Conservation (phyloP, 768 basidiomycete genomes). For the Naganishia vishniacii region DNA sequence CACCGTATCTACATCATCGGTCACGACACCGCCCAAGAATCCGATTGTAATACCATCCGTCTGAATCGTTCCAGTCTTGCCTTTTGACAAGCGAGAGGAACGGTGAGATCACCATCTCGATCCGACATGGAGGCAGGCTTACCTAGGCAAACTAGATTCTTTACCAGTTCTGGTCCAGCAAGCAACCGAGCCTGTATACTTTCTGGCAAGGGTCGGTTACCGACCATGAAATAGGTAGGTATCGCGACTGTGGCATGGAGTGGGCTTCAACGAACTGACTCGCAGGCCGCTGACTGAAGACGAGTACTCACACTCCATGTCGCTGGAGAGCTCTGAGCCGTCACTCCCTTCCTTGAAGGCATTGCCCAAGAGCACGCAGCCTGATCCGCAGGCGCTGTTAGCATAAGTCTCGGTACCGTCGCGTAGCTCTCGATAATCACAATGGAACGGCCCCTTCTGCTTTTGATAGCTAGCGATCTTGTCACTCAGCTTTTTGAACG, state of each 20-base stretch:
- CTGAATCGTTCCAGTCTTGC: conserved; percentile 70
- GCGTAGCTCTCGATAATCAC: too few relatives aligned
- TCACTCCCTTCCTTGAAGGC: conserved; percentile 61
- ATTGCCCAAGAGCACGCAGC: conserved; percentile 51
- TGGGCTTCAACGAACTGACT: neutral
- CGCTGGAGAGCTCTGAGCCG: conserved; percentile 51
- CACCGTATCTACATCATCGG: conserved; percentile 10
- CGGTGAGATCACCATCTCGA: neutral
- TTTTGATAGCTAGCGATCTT: conserved; percentile 79
- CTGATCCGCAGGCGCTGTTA: conserved; percentile 37
- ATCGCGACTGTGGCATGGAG: conserved; percentile 59
- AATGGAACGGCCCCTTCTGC: conserved; percentile 89
- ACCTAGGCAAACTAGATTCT: conserved; percentile 82
- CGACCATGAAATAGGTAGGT: conserved; percentile 89
- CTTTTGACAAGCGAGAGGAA: conserved; percentile 51
- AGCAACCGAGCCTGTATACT: conserved; percentile 64
- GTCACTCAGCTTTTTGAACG: conserved; percentile 65
- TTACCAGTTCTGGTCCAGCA: conserved; percentile 63
- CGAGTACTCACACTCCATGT: conserved; percentile 32
- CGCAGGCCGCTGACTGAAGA: neutral
- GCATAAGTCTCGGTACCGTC: too few relatives aligned
- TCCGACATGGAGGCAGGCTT: conserved; percentile 43
- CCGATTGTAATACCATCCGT: conserved; percentile 76
- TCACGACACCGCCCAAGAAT: conserved; percentile 63
- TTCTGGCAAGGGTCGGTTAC: conserved; percentile 67